Percentiles rank a stretch among this genome's conserved stretches.
Conservation (phyloP, 108 stramenopile species). For the Chaetoceros muelleri region DNA sequence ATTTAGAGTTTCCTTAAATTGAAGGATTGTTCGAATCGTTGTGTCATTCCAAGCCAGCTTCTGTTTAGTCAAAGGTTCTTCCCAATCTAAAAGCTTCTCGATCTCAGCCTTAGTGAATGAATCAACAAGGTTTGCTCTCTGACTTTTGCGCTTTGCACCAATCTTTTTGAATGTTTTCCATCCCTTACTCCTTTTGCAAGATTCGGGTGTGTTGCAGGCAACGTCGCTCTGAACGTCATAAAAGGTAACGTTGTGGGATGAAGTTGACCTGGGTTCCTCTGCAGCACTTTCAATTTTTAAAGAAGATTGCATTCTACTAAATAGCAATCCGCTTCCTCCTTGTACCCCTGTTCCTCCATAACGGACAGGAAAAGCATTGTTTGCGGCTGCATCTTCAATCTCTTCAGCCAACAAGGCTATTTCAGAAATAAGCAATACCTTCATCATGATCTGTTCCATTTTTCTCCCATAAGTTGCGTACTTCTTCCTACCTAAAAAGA, state of each 20-base stretch:
- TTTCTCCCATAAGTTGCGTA: constrained; percentile 32
- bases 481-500: constrained; percentile 42
- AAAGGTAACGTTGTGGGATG: background rate
- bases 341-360: background rate
- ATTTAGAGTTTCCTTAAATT: constrained; percentile 46
- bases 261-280: background rate
- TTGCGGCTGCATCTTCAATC: background rate
- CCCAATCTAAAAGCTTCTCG: background rate
- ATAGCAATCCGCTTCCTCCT: background rate
- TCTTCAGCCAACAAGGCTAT: constrained; percentile 20
- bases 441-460: constrained; percentile 42
- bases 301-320: background rate
- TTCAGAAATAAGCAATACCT: constrained; percentile 43
- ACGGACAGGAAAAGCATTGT: background rate
- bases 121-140: constrained; percentile 21
- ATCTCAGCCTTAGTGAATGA: background rate
- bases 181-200: background rate
- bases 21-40: constrained; percentile 27
- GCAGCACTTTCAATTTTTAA: background rate
- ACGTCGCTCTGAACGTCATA: background rate
- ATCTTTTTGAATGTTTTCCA: background rate
- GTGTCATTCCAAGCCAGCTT: background rate
- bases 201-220: background rate
- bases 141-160: too few relatives aligned
- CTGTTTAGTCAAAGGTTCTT: background rate